Evolutionary conservation across 768 basidiomycete species (phyloP).

Genomic region (Cystofilobasidium bisporidii): DNA sequence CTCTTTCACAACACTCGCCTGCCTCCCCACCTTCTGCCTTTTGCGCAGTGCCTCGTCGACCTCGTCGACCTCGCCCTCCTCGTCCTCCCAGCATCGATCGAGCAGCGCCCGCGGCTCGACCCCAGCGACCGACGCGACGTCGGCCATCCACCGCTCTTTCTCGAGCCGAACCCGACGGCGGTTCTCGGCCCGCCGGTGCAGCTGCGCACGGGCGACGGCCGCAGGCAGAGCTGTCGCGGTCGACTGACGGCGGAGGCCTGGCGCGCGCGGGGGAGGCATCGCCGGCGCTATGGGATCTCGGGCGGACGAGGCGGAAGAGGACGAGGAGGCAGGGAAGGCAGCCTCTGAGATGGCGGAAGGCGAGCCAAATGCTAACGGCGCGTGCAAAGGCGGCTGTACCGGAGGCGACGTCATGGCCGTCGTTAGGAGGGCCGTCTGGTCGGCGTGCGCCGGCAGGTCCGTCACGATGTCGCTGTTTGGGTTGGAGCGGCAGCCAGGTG

Average conservation of each 20-base stretch:
- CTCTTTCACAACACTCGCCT: slow-evolving; percentile 46
- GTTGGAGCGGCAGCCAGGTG: too few relatives aligned
- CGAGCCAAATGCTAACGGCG: neutral
- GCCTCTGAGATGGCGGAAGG: neutral
- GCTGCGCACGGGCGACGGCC: slow-evolving; percentile 24
- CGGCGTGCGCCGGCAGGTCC: slow-evolving; percentile 19
- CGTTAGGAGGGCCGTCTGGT: slow-evolving; percentile 10
- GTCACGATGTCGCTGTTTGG: slow-evolving; percentile 24
- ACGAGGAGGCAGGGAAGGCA: neutral
- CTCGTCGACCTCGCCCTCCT: slow-evolving; percentile 2
- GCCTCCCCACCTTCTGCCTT: slow-evolving; percentile 5
- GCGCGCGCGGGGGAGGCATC: neutral
- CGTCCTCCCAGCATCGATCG: slow-evolving; percentile 16
- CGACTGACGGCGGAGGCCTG: neutral
- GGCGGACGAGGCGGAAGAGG: neutral
- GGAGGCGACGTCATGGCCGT: slow-evolving; percentile 25
- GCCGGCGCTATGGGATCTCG: too few relatives aligned
- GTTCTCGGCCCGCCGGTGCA: slow-evolving; percentile 6
- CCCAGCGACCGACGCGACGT: neutral
- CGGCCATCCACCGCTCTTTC: slow-evolving; percentile 26
- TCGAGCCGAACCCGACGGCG: slow-evolving; percentile 14
- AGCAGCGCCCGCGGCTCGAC: neutral
- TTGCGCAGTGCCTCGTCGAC: slow-evolving; percentile 18
- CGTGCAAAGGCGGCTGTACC: neutral
- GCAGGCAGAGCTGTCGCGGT: neutral